Evolutionary conservation across 208 protist genomes (phyloP).

Genomic region (Acanthamoeba healyi): DNA sequence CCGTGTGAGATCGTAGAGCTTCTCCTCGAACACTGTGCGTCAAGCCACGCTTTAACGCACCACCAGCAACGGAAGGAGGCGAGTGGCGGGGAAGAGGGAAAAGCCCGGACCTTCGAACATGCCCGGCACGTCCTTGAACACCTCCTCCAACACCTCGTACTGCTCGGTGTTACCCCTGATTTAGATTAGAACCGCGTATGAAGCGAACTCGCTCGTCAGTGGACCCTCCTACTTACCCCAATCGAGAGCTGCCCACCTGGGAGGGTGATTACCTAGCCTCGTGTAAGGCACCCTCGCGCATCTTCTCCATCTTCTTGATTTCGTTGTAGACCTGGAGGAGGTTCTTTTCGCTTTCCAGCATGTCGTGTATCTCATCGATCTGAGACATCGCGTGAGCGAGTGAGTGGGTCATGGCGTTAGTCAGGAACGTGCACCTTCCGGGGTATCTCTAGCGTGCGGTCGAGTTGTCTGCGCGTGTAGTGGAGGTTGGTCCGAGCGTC

Average conservation of each 20-base stretch:
- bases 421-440: neutral
- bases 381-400: neutral
- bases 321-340: constrained; percentile 45
- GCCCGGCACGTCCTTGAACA: constrained; percentile 38
- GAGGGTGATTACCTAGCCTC: constrained; percentile 14
- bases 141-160: constrained; percentile 14
- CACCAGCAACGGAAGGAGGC: neutral
- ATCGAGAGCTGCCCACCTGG: too few relatives aligned
- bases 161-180: constrained; percentile 39
- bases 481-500: constrained; percentile 58
- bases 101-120: neutral
- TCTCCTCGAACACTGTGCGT: constrained; percentile 7
- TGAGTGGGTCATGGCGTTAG: neutral
- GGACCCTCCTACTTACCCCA: too few relatives aligned
- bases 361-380: neutral
- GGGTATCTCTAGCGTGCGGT: constrained; percentile 15
- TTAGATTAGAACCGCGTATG: neutral
- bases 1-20: constrained; percentile 7
- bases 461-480: neutral
- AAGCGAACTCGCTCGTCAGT: too few relatives aligned
- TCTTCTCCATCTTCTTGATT: constrained; percentile 36
- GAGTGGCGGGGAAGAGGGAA: neutral
- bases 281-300: constrained; percentile 24
- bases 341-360: constrained; percentile 52
- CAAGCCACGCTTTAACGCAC: neutral